Conservation (phyloP, 2,329 filamentous ascomycete genomes). For the Fusarium acutatum region DNA sequence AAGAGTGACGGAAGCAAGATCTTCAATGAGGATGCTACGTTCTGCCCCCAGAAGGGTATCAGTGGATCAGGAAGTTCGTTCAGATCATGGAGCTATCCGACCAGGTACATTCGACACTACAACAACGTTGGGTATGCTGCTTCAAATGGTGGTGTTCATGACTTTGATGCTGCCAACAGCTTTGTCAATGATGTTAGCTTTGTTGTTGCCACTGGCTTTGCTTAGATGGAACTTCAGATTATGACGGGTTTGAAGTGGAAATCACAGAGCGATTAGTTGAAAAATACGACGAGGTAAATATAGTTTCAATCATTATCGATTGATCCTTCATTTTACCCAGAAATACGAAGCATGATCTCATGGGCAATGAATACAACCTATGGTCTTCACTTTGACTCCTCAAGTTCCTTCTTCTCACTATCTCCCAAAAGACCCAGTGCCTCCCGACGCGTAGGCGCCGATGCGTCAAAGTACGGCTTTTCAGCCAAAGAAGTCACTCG, state of each 20-base stretch:
- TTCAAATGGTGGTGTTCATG: constrained; percentile 13
- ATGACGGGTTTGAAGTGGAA: too few species aligned
- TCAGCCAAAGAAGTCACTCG: constrained; percentile 76
- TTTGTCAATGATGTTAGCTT: constrained; percentile 15
- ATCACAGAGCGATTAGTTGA: neutral
- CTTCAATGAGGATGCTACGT: constrained; percentile 17
- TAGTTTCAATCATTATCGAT: neutral
- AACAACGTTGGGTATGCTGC: neutral
- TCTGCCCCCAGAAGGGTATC: constrained; percentile 16
- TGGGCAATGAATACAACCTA: neutral
- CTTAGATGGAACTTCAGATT: neutral
- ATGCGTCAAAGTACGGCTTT: constrained; percentile 72
- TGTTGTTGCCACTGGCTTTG: neutral
- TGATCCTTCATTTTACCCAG: neutral
- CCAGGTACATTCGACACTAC: constrained; percentile 14
- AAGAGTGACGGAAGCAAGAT: constrained; percentile 1
- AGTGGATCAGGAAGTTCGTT: neutral
- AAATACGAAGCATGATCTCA: neutral
- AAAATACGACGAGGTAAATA: neutral
- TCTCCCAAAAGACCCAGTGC: constrained; percentile 70
- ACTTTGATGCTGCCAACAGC: neutral
- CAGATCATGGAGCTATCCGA: constrained; percentile 24
- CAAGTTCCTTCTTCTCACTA: constrained; percentile 54
- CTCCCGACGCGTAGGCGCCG: constrained; percentile 72
- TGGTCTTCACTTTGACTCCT: neutral